Percentiles rank a stretch among this genome's conserved stretches.
Conservation (phyloP, 1,284 basidiomycete genomes). For the Puccinia hordei region DNA sequence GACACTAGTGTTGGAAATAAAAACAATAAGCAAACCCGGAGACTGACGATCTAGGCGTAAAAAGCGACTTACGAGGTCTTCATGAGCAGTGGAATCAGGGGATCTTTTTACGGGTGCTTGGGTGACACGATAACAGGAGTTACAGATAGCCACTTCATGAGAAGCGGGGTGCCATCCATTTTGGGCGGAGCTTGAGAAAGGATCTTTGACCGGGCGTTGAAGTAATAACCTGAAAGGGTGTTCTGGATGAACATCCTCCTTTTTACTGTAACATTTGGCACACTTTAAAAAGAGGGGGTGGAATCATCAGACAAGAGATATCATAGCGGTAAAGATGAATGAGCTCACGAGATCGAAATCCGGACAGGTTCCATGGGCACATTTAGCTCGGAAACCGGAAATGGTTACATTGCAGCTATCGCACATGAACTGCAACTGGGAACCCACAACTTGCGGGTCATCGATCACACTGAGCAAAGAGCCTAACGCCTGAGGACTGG, state of each 20-base stretch:
- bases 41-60: not conserved
- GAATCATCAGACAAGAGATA: conserved; percentile 4
- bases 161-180: not conserved
- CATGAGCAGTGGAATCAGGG: not conserved
- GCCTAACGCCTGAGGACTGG: not conserved
- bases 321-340: not conserved
- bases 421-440: conserved; percentile 15
- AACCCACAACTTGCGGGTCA: not conserved
- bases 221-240: conserved; percentile 15
- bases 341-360: conserved; percentile 43
- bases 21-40: not conserved
- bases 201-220: not conserved
- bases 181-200: not conserved
- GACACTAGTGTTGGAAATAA: not conserved
- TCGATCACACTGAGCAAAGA: not conserved
- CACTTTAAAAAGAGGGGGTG: conserved; percentile 6
- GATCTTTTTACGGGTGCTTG: not conserved
- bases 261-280: conserved; percentile 17
- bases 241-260: conserved; percentile 7
- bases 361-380: conserved; percentile 8
- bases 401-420: conserved; percentile 25
- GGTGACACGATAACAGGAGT: not conserved
- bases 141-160: not conserved
- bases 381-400: conserved; percentile 39
- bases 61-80: not conserved